Evolutionary conservation across 2,329 filamentous ascomycete genomes (phyloP).

Genomic region (Claviceps sp.): DNA sequence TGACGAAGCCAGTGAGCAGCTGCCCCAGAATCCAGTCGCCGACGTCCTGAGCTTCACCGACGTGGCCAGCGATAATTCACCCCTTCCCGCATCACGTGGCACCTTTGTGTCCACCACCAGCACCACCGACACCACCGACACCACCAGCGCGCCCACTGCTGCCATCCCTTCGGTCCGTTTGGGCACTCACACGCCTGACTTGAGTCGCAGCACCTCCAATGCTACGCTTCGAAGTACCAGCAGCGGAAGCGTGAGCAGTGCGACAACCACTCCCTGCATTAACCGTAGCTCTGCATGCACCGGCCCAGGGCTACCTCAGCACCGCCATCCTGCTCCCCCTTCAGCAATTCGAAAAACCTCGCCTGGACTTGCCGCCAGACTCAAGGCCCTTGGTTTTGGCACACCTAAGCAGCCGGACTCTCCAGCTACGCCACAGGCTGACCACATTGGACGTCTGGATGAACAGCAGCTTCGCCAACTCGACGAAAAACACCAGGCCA

Average conservation of each 20-base stretch:
- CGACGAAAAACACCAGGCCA: constrained; percentile 47
- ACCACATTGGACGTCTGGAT: constrained; percentile 52
- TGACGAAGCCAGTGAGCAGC: neutral
- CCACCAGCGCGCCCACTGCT: neutral
- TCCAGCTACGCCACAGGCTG: constrained; percentile 17
- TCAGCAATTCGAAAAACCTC: constrained; percentile 41
- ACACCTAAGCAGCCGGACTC: constrained; percentile 23
- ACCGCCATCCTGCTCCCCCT: constrained; percentile 13
- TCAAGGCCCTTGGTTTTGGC: constrained; percentile 52
- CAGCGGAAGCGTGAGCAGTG: constrained; percentile 2
- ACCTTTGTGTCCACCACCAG: constrained; percentile 11
- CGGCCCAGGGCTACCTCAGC: constrained; percentile 5
- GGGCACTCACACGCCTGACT: constrained; percentile 4
- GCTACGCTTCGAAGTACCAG: constrained; percentile 2
- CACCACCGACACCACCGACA: neutral
- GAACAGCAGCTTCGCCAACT: constrained; percentile 57
- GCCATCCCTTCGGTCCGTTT: neutral
- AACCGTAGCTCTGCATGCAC: constrained; percentile 9
- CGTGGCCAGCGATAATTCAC: constrained; percentile 14
- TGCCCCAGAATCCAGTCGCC: constrained; percentile 8
- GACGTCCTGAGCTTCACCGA: constrained; percentile 17
- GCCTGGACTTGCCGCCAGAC: constrained; percentile 49
- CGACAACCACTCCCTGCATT: constrained; percentile 1
- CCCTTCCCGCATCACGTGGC: constrained; percentile 16
- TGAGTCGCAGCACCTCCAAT: constrained; percentile 5